Conservation (phyloP, 305 asterid genomes). For the Ilex paraguariensis region DNA sequence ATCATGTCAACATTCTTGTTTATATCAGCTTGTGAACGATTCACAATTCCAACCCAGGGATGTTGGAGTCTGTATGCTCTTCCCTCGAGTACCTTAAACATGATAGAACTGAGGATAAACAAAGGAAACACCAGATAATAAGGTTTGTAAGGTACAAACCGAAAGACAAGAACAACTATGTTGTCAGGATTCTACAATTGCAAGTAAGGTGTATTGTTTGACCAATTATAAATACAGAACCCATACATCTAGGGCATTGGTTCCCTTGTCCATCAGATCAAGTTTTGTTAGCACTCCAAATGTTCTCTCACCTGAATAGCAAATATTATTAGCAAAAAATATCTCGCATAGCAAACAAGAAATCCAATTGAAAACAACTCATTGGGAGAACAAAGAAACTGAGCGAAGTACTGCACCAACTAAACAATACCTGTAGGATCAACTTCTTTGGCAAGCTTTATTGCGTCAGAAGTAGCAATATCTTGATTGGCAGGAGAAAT, state of each 20-base stretch:
- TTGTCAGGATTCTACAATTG: background rate
- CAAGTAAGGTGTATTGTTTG: conserved; percentile 6
- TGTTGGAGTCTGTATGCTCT: conserved; percentile 85
- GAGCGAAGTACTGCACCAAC: background rate
- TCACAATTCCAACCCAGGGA: conserved; percentile 98
- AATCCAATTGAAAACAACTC: background rate
- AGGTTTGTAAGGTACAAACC: too few species aligned
- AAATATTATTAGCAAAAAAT: background rate
- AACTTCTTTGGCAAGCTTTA: conserved; percentile 95
- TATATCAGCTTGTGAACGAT: conserved; percentile 97
- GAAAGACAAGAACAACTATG: too few species aligned
- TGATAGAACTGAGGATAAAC: background rate
- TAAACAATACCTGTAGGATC: conserved; percentile 73
- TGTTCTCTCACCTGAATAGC: conserved; percentile 77
- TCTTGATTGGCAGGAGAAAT: conserved; percentile 99
- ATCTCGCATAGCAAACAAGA: background rate
- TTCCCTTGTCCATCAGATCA: conserved; percentile 95
- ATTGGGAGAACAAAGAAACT: background rate
- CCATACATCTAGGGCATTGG: conserved; percentile 90
- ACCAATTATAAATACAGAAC: conserved; percentile 7
- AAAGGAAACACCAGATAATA: background rate
- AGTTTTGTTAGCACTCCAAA: conserved; percentile 94
- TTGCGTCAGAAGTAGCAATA: conserved; percentile 97
- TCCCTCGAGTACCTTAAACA: conserved; percentile 85
- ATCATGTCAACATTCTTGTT: conserved; percentile 88